Evolutionary conservation across 805 yeast genomes (phyloP).

Genomic region (Sungouiella blattae): DNA sequence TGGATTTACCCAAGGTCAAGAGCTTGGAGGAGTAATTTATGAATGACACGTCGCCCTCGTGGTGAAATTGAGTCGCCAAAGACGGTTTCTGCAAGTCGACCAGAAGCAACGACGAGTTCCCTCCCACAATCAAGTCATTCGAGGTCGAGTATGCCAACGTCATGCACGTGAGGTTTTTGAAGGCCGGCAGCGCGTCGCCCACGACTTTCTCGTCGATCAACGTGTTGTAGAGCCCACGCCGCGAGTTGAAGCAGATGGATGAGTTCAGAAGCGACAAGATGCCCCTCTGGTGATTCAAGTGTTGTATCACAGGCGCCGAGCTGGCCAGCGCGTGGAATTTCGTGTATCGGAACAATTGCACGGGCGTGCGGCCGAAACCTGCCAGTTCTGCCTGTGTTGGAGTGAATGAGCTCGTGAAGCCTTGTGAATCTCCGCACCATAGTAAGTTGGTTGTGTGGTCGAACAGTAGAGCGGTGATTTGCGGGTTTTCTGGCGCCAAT

Average conservation of each 20-base stretch:
- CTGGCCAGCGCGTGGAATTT: conserved; percentile 25
- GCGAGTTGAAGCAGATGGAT: conserved; percentile 30
- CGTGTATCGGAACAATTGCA: conserved; percentile 34
- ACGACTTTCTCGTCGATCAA: conserved; percentile 9
- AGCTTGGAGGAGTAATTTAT: conserved; percentile 47
- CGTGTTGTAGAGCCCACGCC: conserved; percentile 29
- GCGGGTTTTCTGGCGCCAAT: conserved; percentile 6
- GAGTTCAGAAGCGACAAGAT: conserved; percentile 30
- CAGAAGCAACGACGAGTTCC: conserved; percentile 24
- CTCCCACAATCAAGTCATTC: conserved; percentile 29
- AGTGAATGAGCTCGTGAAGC: conserved; percentile 38
- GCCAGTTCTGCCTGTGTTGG: conserved; percentile 17
- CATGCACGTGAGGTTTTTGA: conserved; percentile 28
- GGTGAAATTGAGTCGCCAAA: conserved; percentile 25
- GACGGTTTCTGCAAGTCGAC: conserved; percentile 33
- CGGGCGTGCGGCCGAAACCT: conserved; percentile 9
- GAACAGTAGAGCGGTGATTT: conserved; percentile 40
- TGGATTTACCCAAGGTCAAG: conserved; percentile 53
- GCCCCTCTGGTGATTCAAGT: conserved; percentile 30
- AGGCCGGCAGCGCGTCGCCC: conserved; percentile 10
- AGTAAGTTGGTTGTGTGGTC: conserved; percentile 72
- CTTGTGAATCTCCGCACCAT: conserved; percentile 79
- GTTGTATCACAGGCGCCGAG: conserved; percentile 24
- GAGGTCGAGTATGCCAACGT: conserved; percentile 27
- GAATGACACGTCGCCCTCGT: conserved; percentile 42